Evolutionary conservation across 306 rosid genomes (phyloP).

Genomic region (Herpetospermum pedunculosum): DNA sequence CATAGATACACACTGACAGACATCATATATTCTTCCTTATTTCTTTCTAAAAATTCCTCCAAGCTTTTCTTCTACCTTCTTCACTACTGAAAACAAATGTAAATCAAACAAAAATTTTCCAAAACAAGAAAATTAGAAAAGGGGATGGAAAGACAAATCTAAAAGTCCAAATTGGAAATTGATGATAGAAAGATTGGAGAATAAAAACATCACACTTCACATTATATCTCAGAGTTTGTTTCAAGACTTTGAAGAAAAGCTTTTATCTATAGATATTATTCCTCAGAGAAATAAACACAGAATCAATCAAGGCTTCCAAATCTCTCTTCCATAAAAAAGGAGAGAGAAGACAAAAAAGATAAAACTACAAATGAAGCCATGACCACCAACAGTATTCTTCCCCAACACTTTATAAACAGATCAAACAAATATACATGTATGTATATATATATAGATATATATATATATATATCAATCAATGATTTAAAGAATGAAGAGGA

Average conservation of each 20-base stretch:
- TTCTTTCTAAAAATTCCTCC: not conserved
- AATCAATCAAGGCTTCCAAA: not conserved
- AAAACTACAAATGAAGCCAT: not conserved
- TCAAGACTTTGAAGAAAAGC: no score
- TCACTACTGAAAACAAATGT: not conserved
- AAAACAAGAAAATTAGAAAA: not conserved
- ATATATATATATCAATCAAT: not conserved
- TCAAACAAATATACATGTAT: not conserved
- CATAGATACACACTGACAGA: not conserved
- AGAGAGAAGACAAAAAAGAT: not conserved
- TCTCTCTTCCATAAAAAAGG: not conserved
- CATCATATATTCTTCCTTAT: not conserved
- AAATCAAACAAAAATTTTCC: not conserved
- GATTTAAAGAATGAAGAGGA: constrained; percentile 6
- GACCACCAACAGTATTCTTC: not conserved
- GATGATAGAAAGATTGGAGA: not conserved
- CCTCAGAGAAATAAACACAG: not conserved
- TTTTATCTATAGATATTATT: not conserved
- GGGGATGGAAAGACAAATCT: not conserved
- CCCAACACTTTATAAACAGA: not conserved
- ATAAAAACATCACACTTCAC: not conserved
- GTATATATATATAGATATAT: not conserved
- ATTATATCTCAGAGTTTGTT: not conserved
- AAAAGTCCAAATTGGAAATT: not conserved
- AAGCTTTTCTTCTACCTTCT: not conserved